Evolutionary conservation across 192 early-diverging fungal genomes (phyloP), one percentile per base, ranked within the genome.

Genomic region (Gamsiella multidivaricata): DNA sequence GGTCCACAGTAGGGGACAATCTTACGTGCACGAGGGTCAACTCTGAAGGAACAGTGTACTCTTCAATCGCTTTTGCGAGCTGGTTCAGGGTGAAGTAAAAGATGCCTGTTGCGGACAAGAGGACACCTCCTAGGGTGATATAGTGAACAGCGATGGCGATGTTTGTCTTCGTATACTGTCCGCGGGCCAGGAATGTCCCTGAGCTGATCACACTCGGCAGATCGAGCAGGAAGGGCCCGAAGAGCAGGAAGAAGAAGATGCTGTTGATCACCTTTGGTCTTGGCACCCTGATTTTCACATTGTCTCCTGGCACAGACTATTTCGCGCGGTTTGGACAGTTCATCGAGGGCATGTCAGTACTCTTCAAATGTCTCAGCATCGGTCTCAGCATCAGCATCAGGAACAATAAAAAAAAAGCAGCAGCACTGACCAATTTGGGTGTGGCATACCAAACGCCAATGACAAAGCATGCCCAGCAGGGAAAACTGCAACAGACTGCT

Each of bases 181-280:
- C 31, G 17, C 57, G 65, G 6, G 65, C 67, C 17, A 78, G 74
- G 59, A 78, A 78, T 12, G 74, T 78, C 6, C 74, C 74, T 8
- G 74, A 78, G 60, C 74, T 78, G 66, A 78, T 78, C 10, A 78
- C 74, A 41, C 74, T 78, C 0, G 74, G 74, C 5, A 78, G 65
- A 26, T 78, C 74, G 20, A 78, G 54, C 23, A 78, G 18, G 37
- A 78, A 78, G 14, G 74, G 74, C 18, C 74, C 74, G 46, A 78
- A 78, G 36, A 78, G 23, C 6, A 78, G 65, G 39, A 46, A 78
- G 33, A 68, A 62, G 54, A 69, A 78, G 6, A 69, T 49, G 18
- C 39, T 34, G 47, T 78, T 78, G 65, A 78, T 78, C 28, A 78
- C n/a, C 22, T 17, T 47, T 2, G 74, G 65, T 20, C 47, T 34